Evolutionary conservation across 2,329 filamentous ascomycete genomes (phyloP).

Genomic region (Arthroderma sp.): DNA sequence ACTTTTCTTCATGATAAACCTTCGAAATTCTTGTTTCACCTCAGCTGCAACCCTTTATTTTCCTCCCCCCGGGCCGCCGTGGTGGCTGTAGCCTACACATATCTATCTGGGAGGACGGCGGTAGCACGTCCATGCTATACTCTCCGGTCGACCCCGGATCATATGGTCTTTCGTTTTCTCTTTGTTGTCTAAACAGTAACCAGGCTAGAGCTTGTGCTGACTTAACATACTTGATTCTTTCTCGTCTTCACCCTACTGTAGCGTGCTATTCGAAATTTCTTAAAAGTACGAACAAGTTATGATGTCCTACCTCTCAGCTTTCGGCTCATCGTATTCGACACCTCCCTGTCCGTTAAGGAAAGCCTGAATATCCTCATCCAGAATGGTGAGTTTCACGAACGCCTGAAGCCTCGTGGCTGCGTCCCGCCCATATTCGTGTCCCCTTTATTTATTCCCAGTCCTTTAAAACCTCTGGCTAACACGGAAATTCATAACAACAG

Average conservation of each 20-base stretch:
- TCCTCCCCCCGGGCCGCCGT: no score
- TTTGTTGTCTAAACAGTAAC: background rate
- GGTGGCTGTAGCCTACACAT: background rate
- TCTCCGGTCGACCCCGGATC: background rate
- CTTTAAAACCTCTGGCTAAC: conserved; percentile 11
- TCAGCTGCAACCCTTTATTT: no score
- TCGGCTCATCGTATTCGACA: conserved; percentile 90
- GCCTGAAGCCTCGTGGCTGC: background rate
- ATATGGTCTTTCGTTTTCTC: background rate
- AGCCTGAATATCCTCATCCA: conserved; percentile 89
- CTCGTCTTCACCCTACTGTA: conserved; percentile 30
- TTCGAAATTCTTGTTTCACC: no score
- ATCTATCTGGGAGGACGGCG: background rate
- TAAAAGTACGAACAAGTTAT: conserved; percentile 92
- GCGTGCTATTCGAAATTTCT: conserved; percentile 87
- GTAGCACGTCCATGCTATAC: conserved; percentile 2
- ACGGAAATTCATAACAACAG: conserved; percentile 35
- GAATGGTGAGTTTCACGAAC: conserved; percentile 51
- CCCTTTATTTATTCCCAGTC: background rate
- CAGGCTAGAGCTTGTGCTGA: conserved; percentile 3
- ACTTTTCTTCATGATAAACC: background rate
- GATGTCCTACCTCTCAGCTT: conserved; percentile 94
- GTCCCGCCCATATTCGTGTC: background rate
- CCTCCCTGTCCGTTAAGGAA: conserved; percentile 88
- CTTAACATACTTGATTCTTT: conserved; percentile 6